These are phyloP conservation scores for Knoxia roxburghii DNA, from an alignment of 257 asterid species.

Conservation along the genomic window DNA sequence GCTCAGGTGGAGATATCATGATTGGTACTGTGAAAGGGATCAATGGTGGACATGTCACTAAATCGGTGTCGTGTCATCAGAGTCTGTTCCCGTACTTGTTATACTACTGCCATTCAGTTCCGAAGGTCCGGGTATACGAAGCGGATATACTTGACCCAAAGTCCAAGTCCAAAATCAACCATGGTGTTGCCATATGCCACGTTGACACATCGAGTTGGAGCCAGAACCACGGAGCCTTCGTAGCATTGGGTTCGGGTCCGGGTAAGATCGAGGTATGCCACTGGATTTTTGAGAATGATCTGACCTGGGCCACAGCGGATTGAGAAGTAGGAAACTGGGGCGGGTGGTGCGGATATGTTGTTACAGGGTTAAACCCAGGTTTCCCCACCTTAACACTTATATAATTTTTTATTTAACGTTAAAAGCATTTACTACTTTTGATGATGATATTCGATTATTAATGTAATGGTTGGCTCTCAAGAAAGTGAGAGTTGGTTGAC, in stretches of 20 bases:
- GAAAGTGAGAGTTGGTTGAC: neutral
- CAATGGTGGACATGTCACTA: slow-evolving; percentile 69
- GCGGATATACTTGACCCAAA: slow-evolving; percentile 71
- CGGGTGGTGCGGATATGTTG: neutral
- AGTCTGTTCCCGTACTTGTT: slow-evolving; percentile 67
- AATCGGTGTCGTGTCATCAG: slow-evolving; percentile 87
- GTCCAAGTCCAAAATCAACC: slow-evolving; percentile 49
- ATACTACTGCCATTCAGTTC: slow-evolving; percentile 93
- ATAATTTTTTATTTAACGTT: neutral
- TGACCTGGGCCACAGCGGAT: slow-evolving; percentile 74
- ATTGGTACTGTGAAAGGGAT: slow-evolving; percentile 56
- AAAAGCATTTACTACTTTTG: slow-evolving; percentile 5
- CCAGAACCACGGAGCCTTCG: slow-evolving; percentile 73
- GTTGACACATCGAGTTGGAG: slow-evolving; percentile 79
- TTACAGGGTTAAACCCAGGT: slow-evolving; percentile 12
- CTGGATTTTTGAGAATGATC: slow-evolving; percentile 83
- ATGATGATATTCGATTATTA: slow-evolving; percentile 9
- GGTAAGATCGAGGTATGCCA: slow-evolving; percentile 91
- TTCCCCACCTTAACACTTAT: neutral
- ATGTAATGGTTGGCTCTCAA: neutral
- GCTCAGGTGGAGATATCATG: slow-evolving; percentile 42
- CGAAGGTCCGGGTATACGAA: slow-evolving; percentile 82
- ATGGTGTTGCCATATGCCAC: slow-evolving; percentile 84
- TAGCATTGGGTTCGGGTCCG: slow-evolving; percentile 69
- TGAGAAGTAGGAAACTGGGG: neutral